Evolutionary conservation across 176 grass and related monocot species (phyloP).

Genomic region (Aegilops longissima): DNA sequence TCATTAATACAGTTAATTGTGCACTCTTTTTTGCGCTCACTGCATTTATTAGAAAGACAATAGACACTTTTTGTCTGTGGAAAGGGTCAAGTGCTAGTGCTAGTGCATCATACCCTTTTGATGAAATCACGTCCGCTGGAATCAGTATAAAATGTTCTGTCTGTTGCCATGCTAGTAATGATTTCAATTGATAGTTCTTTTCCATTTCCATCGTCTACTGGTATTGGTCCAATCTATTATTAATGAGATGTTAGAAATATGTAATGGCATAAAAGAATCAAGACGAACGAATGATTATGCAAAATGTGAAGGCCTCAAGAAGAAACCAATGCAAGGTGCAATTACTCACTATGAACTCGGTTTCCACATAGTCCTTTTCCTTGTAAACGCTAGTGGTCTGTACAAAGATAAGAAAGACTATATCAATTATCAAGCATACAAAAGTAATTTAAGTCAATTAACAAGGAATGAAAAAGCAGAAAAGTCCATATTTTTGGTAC

Average conservation of each 20-base stretch:
- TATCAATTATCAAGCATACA: background rate
- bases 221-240: conserved; percentile 85
- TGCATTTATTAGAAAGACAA: background rate
- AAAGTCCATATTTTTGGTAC: background rate
- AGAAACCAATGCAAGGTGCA: conserved; percentile 13
- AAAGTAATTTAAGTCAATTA: background rate
- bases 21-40: background rate
- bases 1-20: background rate
- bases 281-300: background rate
- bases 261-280: background rate
- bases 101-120: conserved; percentile 59
- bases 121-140: conserved; percentile 95
- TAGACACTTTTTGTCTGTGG: background rate
- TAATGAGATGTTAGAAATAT: conserved; percentile 22
- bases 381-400: conserved; percentile 86
- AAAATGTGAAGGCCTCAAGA: background rate
- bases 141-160: conserved; percentile 93
- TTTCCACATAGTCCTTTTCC: conserved; percentile 83
- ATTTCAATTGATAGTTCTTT: conserved; percentile 87
- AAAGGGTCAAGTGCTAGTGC: background rate
- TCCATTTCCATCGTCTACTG: conserved; percentile 70
- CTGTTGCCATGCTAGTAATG: conserved; percentile 66
- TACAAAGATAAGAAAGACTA: conserved; percentile 10
- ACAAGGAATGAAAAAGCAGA: background rate
- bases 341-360: conserved; percentile 77